Evolutionary conservation across 257 asterid genomes (phyloP), one percentile per base, ranked within the genome.

Genomic region (Przewalskia tangutica): DNA sequence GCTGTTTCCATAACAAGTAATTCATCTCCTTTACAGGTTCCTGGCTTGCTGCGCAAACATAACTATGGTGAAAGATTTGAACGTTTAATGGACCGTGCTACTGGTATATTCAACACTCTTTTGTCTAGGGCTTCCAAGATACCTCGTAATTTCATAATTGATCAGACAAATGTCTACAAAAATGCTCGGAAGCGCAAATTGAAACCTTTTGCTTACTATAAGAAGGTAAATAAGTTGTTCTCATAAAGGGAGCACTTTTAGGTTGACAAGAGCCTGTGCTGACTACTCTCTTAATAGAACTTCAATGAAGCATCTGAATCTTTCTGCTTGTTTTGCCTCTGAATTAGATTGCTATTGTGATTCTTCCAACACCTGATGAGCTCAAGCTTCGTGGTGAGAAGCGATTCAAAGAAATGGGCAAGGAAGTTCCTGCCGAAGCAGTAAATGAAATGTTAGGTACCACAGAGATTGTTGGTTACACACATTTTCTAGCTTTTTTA

Each of bases 101-200:
- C 90, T 80, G 87, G 84, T 56, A 88, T 91, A 67, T 87, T 87
- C 83, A 90, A 89, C 80, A 83, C 87, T 56, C 94, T 89, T 55
- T 53, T 89, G 81, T 67, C 90, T 54, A 91, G 92, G 86, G 96
- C 94, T 82, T 91, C 94, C 44, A 83, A 51, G 81, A 82, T 90
- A 56, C 88, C 86, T 80, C 94, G 92, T 16, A 91, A 90, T 86
- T 86, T 88, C 88, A 89, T 91, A 75, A 83, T 91, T 76, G 96
- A 91, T 86, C 94, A 89, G 86, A 88, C 91, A 38, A 89, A 91
- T 85, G 88, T 89, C 54, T 83, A 84, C 81, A 87, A 90, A 84
- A 89, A 77, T 89, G 89, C 91, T 11, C 93, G 96, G 23, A 91
- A 81, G 44, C 90, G 86, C 59, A 91, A 88, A 84, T 83, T 90